Percentiles rank a stretch among this genome's conserved stretches.
These are phyloP conservation scores for Pelargonium cotyledonis DNA, from an alignment of 441 rosid genomes.

Conservation along the genomic window DNA sequence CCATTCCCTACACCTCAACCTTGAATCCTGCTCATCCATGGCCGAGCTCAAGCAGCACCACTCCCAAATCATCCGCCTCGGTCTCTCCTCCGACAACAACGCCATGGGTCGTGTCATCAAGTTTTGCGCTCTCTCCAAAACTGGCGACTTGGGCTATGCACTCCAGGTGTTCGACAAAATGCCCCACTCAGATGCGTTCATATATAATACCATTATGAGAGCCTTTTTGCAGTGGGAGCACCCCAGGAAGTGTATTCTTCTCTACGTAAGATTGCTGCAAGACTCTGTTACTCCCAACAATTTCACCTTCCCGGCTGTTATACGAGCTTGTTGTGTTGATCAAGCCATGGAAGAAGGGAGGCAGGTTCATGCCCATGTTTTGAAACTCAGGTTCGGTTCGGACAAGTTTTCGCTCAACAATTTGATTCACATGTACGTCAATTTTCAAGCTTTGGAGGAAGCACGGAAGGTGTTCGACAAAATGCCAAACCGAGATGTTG, in stretches of 20 bases:
- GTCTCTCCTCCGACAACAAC: conserved; percentile 32
- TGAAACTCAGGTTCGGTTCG: conserved; percentile 34
- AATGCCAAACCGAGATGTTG: conserved; percentile 21
- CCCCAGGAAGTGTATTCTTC: conserved; percentile 22
- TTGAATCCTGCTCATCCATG: conserved; percentile 35
- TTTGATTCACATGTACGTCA: conserved; percentile 41
- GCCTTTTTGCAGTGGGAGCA: conserved; percentile 22
- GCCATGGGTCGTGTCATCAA: conserved; percentile 32
- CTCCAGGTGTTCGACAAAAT: conserved; percentile 31
- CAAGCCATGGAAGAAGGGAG: conserved; percentile 22
- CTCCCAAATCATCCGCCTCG: conserved; percentile 31
- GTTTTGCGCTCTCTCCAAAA: conserved; percentile 22
- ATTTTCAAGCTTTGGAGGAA: conserved; percentile 21
- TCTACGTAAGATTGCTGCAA: conserved; percentile 34
- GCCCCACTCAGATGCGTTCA: conserved; percentile 34
- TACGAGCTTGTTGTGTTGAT: conserved; percentile 29
- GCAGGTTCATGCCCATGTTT: conserved; percentile 45
- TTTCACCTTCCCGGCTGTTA: conserved; percentile 38
- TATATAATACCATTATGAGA: conserved; percentile 33
- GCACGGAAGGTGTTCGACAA: conserved; percentile 27
- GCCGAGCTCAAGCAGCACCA: conserved; percentile 31
- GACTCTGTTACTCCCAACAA: conserved; percentile 28
- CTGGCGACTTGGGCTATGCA: conserved; percentile 30
- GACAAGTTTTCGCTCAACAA: conserved; percentile 30
- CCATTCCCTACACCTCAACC: background rate